Evolutionary conservation across 2,329 filamentous ascomycete genomes (phyloP).

Genomic region (Diaporthe batatas): DNA sequence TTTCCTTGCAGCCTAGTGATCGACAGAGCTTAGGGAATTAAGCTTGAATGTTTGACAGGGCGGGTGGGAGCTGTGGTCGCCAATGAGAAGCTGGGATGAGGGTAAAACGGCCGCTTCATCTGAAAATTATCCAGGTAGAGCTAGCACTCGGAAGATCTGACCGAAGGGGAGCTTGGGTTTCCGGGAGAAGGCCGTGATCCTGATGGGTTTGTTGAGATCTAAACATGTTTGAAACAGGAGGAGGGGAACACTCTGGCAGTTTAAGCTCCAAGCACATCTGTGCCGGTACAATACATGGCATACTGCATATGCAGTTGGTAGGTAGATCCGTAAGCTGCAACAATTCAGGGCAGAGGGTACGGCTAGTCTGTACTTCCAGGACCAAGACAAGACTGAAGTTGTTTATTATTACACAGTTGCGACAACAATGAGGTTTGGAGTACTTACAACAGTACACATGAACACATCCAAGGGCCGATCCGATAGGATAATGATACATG

Average conservation of each 20-base stretch:
- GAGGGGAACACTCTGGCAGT: background rate
- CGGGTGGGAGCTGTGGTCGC: slow-evolving; percentile 2
- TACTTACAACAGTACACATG: background rate
- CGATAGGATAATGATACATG: background rate
- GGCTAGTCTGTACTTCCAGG: too few species aligned
- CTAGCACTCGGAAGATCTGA: slow-evolving; percentile 25
- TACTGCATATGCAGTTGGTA: too few species aligned
- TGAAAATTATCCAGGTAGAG: slow-evolving; percentile 8
- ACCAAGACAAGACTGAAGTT: background rate
- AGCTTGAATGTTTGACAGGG: slow-evolving; percentile 25
- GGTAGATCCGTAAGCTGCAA: background rate
- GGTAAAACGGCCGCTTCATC: slow-evolving; percentile 33
- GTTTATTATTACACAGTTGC: background rate
- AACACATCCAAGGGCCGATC: background rate
- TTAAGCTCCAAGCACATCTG: background rate
- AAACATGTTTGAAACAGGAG: slow-evolving; percentile 19
- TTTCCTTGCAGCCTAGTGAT: background rate
- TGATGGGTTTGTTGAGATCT: background rate
- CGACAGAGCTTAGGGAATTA: slow-evolving; percentile 11
- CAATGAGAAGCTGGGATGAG: slow-evolving; percentile 24
- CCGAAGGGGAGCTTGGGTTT: slow-evolving; percentile 6
- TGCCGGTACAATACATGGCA: background rate
- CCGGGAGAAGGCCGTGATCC: background rate
- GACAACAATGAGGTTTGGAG: too few species aligned
- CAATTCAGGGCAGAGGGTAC: too few species aligned